phyloP scores from a whole-genome alignment of 2,329 filamentous ascomycete genomes.

The Hirsutella rhossiliensis region DNA sequence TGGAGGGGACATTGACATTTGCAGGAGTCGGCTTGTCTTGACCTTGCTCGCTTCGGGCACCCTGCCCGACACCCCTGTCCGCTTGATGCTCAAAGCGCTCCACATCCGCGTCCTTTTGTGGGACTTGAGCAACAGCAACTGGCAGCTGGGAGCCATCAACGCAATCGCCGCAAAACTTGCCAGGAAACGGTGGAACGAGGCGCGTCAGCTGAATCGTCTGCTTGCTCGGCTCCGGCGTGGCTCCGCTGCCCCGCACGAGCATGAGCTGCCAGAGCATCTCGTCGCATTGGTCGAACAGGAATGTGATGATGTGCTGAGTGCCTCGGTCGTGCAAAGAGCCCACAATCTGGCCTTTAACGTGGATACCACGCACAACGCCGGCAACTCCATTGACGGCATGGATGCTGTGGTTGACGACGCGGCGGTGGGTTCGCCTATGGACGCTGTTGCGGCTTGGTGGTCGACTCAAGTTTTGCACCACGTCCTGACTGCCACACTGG shows the following conservation, averaged over 20 bases:
- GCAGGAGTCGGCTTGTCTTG: conserved; percentile 71
- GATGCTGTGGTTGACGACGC: conserved; percentile 76
- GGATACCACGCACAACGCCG: conserved; percentile 55
- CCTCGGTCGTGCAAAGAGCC: conserved; percentile 68
- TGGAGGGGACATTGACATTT: conserved; percentile 83
- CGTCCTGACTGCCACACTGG: conserved; percentile 52
- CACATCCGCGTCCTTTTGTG: conserved; percentile 85
- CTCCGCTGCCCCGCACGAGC: conserved; percentile 37
- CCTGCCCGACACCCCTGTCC: conserved; percentile 69
- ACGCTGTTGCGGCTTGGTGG: conserved; percentile 86
- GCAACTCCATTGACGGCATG: conserved; percentile 56
- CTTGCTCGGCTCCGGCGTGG: conserved; percentile 27
- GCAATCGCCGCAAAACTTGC: conserved; percentile 62
- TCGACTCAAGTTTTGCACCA: conserved; percentile 63
- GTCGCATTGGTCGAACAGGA: conserved; percentile 64
- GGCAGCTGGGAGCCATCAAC: conserved; percentile 54
- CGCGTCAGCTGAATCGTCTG: conserved; percentile 49
- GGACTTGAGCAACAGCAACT: conserved; percentile 56
- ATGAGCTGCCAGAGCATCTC: conserved; percentile 60
- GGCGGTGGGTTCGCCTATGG: conserved; percentile 74
- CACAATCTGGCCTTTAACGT: conserved; percentile 86
- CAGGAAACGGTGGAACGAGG: conserved; percentile 68
- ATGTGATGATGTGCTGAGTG: conserved; percentile 69
- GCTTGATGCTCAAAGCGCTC: conserved; percentile 83
- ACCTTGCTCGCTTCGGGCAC: conserved; percentile 83